Percentiles rank a stretch among this genome's conserved stretches.
phyloP scores from a whole-genome alignment of 805 yeast genomes.

The Metschnikowia henanensis region DNA sequence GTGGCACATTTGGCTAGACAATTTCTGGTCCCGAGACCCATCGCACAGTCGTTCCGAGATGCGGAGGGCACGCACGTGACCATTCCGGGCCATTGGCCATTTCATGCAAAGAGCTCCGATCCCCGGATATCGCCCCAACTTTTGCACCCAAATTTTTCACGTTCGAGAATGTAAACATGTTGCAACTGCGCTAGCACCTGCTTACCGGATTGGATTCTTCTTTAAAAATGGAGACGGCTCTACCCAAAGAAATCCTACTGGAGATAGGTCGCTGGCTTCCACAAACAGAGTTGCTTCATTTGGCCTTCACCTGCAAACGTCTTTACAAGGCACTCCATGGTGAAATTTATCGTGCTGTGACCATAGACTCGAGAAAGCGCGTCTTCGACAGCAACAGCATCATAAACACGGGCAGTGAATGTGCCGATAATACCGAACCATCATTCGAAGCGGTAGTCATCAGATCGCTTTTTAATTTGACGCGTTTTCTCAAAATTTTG shows the following conservation, averaged over 20 bases:
- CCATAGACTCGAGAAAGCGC: constrained; percentile 14
- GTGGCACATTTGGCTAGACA: too few relatives aligned
- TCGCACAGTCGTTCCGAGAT: neutral
- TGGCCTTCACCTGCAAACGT: constrained; percentile 12
- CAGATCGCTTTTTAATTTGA: constrained; percentile 17
- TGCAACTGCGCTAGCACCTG: neutral
- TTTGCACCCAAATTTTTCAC: constrained; percentile 19
- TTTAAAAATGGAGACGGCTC: too few relatives aligned
- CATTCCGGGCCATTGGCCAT: neutral
- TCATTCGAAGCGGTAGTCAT: constrained; percentile 14
- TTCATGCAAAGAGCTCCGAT: constrained; percentile 15
- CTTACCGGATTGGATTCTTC: neutral
- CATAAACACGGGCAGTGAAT: neutral
- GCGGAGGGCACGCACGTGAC: constrained; percentile 5
- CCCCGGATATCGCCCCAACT: constrained; percentile 18
- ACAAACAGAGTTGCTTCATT: constrained; percentile 14
- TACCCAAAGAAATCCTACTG: constrained; percentile 13
- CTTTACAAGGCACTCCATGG: constrained; percentile 7
- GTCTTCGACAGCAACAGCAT: constrained; percentile 2
- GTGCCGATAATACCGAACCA: neutral
- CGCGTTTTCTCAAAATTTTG: constrained; percentile 14
- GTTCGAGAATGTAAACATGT: neutral
- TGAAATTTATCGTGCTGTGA: constrained; percentile 11
- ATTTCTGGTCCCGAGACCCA: too few relatives aligned
- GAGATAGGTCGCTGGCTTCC: constrained; percentile 11